phyloP scores from a whole-genome alignment of 2,329 filamentous ascomycete species.

The Paecilomyces fulvus region DNA sequence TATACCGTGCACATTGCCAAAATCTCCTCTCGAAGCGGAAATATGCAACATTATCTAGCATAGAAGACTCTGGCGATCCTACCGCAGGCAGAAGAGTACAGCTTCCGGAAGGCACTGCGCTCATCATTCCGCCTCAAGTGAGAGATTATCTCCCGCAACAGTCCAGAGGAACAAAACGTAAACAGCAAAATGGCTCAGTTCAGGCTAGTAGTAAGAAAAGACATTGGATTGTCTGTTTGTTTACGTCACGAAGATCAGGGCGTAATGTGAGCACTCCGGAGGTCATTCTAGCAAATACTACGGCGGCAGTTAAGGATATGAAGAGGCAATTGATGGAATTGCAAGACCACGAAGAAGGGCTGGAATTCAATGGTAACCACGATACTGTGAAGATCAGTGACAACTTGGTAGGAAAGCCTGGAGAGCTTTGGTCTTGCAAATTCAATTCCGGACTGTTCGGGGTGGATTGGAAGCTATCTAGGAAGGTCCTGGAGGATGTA shows the following conservation, averaged over 20 bases:
- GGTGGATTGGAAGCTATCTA: constrained; percentile 47
- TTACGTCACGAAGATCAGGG: constrained; percentile 47
- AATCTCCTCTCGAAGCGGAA: constrained; percentile 8
- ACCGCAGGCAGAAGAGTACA: constrained; percentile 7
- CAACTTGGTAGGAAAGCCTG: constrained; percentile 9
- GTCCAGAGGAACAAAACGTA: not conserved
- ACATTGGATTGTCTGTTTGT: constrained; percentile 53
- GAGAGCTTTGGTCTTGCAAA: constrained; percentile 41
- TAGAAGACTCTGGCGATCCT: not conserved
- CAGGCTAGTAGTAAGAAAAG: constrained; percentile 11
- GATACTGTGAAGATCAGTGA: not conserved
- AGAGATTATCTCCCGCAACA: constrained; percentile 14
- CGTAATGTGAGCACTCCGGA: constrained; percentile 26
- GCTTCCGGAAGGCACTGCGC: constrained; percentile 38
- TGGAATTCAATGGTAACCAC: not conserved
- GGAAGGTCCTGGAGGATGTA: constrained; percentile 32
- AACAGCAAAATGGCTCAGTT: not conserved
- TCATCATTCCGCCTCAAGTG: constrained; percentile 46
- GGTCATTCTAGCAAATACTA: constrained; percentile 43
- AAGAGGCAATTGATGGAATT: constrained; percentile 33
- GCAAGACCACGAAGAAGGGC: constrained; percentile 8
- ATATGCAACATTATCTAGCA: constrained; percentile 1
- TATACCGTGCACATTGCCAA: constrained; percentile 43
- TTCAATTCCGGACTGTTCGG: constrained; percentile 53
- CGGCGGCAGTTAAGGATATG: constrained; percentile 41